phyloP scores from a whole-genome alignment of 345 rosid genomes.

The Melaleuca quinquenervia region DNA sequence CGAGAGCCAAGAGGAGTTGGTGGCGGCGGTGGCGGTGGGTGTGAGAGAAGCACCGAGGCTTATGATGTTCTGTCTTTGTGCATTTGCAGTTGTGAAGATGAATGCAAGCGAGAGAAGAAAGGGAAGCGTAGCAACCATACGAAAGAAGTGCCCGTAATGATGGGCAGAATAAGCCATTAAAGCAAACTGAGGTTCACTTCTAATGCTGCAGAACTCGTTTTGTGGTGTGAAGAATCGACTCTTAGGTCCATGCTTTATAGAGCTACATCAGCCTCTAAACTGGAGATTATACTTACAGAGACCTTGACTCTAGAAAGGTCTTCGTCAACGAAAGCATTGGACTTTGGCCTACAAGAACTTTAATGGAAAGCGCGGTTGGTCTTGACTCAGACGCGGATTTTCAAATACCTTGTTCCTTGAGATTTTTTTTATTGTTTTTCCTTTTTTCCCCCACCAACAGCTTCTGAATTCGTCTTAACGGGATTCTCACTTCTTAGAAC shows the following conservation, averaged over 20 bases:
- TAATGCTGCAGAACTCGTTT: neutral
- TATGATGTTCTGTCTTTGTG: neutral
- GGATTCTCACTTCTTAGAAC: neutral
- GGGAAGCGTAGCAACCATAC: neutral
- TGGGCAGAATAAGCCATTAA: neutral
- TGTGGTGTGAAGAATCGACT: neutral
- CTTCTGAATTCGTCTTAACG: neutral
- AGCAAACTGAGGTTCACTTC: neutral
- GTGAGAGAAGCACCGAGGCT: neutral
- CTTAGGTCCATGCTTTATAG: neutral
- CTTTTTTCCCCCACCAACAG: too few relatives aligned
- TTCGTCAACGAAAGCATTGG: too few relatives aligned
- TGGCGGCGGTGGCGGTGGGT: neutral
- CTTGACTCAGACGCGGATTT: too few relatives aligned
- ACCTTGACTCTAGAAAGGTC: too few relatives aligned
- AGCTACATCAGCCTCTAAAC: neutral
- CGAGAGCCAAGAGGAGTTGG: constrained; percentile 4
- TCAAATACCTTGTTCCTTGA: too few relatives aligned
- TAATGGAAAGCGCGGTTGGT: too few relatives aligned
- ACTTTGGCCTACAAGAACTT: too few relatives aligned
- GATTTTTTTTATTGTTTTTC: too few relatives aligned
- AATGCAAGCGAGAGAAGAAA: neutral
- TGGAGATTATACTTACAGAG: too few relatives aligned
- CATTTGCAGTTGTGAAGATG: neutral
- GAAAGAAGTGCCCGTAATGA: neutral